Base-by-base conservation (phyloP, 306 rosid species). In the Bauhinia variegata region DNA sequence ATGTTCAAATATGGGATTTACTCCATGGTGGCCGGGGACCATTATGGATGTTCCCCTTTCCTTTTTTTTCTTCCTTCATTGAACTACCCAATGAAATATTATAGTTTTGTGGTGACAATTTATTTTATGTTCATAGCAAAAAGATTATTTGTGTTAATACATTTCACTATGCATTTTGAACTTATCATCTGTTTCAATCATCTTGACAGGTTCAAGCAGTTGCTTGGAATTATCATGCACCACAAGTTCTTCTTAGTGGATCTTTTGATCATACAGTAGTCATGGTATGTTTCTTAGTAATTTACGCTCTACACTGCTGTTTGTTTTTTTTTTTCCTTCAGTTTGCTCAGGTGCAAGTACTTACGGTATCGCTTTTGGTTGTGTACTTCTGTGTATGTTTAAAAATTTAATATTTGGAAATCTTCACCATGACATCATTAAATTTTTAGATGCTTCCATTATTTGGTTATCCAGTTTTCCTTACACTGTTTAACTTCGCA, bases 161-260 rank as follows among this genome's bases (percentile, higher is more conserved):
- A 11, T 63, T 52, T 47, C 13, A 30, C 57, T 75, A 69, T 64
- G 61, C 42, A 62, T 73, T 69, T 75, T 53, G 69, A 56, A n/a
- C 18, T 67, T 76, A 49, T 36, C 67, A 49, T 36, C 67, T 46
- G 50, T 70, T 51, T 51, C 4, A 18, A 23, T 37, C 79, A 67
- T 85, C 68, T 61, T 75, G 63, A 60, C 86, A 92, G 98, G 99
- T 93, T 82, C 97, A 93, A 73, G 90, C 92, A 17, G 86, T 93
- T 53, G 99, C 96, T 55, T 93, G 97, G 97, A 89, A 90, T 85
- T 61, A 78, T 70, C 79, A 78, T 64, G 81, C 83, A 51, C 91
- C 88, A 7, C 88, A 83, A 78, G 89, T 87, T 79, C 87, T 92
- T 77, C 93, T 92, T 34, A 92, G 93, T 75, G 98, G 98, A 12